These are phyloP conservation scores for Nakazawaea anatomiae DNA, from an alignment of 805 yeast genomes.

Conservation along the genomic window DNA sequence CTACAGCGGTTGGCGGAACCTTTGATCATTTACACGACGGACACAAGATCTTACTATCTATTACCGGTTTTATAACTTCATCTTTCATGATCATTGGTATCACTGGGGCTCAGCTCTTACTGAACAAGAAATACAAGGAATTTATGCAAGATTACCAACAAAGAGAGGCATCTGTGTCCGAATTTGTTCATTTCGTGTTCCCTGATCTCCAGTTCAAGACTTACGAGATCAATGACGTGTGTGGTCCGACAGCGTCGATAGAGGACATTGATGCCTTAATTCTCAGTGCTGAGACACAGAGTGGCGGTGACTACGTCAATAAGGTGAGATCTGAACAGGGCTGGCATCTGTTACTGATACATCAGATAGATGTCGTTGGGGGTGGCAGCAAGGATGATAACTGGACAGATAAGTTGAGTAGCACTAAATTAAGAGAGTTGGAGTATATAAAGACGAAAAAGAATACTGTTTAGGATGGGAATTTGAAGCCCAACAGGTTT, in stretches of 20 bases:
- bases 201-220: slow-evolving; percentile 44
- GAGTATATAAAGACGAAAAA: slow-evolving; percentile 18
- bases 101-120: slow-evolving; percentile 68
- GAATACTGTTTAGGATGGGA: too few species aligned
- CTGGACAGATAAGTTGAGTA: slow-evolving; percentile 74
- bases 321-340: slow-evolving; percentile 51
- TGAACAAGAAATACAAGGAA: slow-evolving; percentile 69
- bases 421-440: slow-evolving; percentile 64
- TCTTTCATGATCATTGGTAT: slow-evolving; percentile 68
- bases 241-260: slow-evolving; percentile 88
- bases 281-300: slow-evolving; percentile 70
- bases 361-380: slow-evolving; percentile 62
- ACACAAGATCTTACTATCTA: slow-evolving; percentile 76
- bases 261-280: slow-evolving; percentile 73
- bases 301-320: slow-evolving; percentile 75
- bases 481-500: too few species aligned
- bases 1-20: slow-evolving; percentile 85
- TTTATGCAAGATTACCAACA: slow-evolving; percentile 50
- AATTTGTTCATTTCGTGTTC: slow-evolving; percentile 43
- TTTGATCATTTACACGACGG: slow-evolving; percentile 97
- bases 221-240: slow-evolving; percentile 70
- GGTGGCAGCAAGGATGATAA: slow-evolving; percentile 37
- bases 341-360: slow-evolving; percentile 43
- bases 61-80: slow-evolving; percentile 58
- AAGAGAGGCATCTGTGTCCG: slow-evolving; percentile 41